Base-by-base conservation (phyloP, 192 early-diverging fungal species). In the Jimgerdemannia lactiflua region DNA sequence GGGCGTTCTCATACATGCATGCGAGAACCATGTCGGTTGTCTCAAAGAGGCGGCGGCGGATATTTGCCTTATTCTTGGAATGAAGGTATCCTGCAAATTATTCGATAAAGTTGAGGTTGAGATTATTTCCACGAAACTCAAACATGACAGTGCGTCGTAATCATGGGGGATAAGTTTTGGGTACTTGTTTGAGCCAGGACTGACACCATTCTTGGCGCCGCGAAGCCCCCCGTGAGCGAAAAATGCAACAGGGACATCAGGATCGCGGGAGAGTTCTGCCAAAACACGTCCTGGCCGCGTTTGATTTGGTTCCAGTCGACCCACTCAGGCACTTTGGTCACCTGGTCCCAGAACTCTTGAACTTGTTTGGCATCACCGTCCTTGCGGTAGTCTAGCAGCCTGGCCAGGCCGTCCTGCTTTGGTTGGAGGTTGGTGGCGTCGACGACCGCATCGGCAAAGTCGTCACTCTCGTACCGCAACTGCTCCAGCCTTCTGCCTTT, bases 311-410 rank as follows among this genome's bases (percentile, higher is more conserved):
- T 59, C 75, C 71, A 74, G 7, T 81, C 70, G 3, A 81, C 69
- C 79, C 79, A 81, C 3, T 81, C 79, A 63, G 79, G 79, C 4
- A 81, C 76, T 0, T 66, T 66, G 69, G 67, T 81, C 43, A 77
- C 10, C 29, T 81, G 71, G 6, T 77, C 42, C 72, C 77, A 54
- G 64, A 64, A 64, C n/a, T n/a, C 11, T 18, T 77, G 76, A n/a
- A 67, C 44, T 0, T 70, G 76, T 43, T 73, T 70, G 10, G 79
- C 76, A 64, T 67, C 10, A 41, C 75, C 77, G 19, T 67, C 70
- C 54, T 81, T 73, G 19, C 66, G 64, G 44, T 81, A 81, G n/a
- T 11, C 73, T 1, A 69, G 20, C 43, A 81, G 29, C 0, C 41
- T 73, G 9, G 20, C 44, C 44, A 67, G 40, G 7, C 67, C 76